Evolutionary conservation across 257 asterid species (phyloP), one percentile per base, ranked within the genome.

Genomic region (Plantago elongata): DNA sequence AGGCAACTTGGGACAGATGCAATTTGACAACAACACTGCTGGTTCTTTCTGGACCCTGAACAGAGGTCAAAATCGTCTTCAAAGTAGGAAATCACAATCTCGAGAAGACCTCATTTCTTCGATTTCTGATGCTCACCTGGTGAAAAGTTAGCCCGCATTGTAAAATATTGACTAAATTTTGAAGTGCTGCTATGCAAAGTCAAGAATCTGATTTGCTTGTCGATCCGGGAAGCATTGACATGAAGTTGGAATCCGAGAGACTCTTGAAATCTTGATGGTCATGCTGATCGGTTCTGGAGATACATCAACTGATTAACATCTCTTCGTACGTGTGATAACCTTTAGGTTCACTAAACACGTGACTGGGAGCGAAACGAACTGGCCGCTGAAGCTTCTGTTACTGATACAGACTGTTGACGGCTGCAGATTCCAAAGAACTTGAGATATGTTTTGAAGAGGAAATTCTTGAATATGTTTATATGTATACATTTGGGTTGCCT

Each of bases 101-200:
- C 79, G 89, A 45, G 89, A 84, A 68, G 93, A 84, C 68, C 85
- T 84, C n/a, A 66, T 45, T 63, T 74, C 86, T 65, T 79, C 89
- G 17, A 45, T 75, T 55, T 76, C 81, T 18, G 89, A 84, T 42
- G 68, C 81, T 40, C 40, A 34, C 40, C 40, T 34, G 40, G 40
- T 34, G 40, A 54, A 54, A 22, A 40, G 29, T 54, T 54, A 54
- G 34, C 11, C 0, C 59, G 17, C 59, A 6, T 54, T 37, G 59
- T 40, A 54, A 54, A 54, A 11, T 11, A 54, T 52, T 54, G 29
- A 18, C 15, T n/a, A 49, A n/a, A 12, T 18, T 49, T 49, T 49
- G 38, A 27, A 54, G 43, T 29, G 56, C 22, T 51, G 13, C 56
- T 15, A 13, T 15, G 11, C 34, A 54, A 54, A 54, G 13, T 54